Conservation (phyloP, 108 stramenopile species). For the Skeletonema grethae region DNA sequence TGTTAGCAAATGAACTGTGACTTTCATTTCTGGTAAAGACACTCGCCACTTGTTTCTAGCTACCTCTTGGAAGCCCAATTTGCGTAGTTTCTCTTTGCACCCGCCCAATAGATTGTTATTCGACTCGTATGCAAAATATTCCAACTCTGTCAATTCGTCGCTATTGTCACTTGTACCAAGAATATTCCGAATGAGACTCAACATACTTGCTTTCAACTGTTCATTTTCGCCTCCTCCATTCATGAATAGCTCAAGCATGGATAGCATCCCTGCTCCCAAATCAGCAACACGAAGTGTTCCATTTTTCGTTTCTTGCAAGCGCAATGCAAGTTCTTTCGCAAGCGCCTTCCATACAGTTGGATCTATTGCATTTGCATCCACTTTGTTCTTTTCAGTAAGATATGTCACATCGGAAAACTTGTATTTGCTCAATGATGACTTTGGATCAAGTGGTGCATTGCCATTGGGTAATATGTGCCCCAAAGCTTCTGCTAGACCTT, state of each 20-base stretch:
- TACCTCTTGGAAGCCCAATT: constrained; percentile 61
- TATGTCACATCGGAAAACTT: constrained; percentile 71
- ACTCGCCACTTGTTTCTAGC: background rate
- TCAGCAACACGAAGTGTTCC: constrained; percentile 58
- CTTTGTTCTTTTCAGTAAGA: constrained; percentile 75
- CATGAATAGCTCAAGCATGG: constrained; percentile 69
- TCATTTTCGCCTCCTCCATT: constrained; percentile 46
- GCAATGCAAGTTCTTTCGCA: constrained; percentile 35
- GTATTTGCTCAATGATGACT: constrained; percentile 12
- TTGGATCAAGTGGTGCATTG: background rate
- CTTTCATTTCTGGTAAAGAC: constrained; percentile 17
- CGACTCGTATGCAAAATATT: constrained; percentile 82
- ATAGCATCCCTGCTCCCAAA: constrained; percentile 78
- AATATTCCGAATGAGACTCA: constrained; percentile 22
- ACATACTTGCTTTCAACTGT: constrained; percentile 33
- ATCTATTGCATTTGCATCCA: constrained; percentile 74
- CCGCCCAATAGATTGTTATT: constrained; percentile 55
- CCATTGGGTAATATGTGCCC: constrained; percentile 51
- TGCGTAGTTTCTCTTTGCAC: constrained; percentile 48
- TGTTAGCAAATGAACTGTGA: constrained; percentile 58
- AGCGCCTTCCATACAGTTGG: constrained; percentile 58
- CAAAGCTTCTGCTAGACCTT: constrained; percentile 55
- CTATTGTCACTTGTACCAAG: constrained; percentile 1
- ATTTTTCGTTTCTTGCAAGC: constrained; percentile 18
- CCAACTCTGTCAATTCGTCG: constrained; percentile 37